Evolutionary conservation across 78 protist genomes (phyloP).

Genomic region (Isochrysis galbana): DNA sequence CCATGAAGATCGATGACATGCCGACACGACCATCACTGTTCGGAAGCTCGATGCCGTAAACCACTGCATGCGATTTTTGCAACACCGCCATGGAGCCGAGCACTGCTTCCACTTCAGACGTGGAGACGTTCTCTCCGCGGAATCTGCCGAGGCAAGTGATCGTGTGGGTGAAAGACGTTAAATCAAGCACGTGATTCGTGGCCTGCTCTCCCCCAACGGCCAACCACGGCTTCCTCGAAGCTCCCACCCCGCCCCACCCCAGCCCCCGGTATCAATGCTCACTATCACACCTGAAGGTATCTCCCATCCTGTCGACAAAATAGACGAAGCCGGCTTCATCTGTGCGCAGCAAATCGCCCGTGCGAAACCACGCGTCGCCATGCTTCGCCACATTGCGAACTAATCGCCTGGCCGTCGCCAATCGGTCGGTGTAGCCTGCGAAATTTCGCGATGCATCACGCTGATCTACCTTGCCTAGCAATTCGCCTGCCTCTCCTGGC

Average conservation of each 20-base stretch:
- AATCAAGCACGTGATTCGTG: background rate
- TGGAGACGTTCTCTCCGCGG: conserved; percentile 74
- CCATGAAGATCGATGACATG: conserved; percentile 39
- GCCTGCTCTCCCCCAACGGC: background rate
- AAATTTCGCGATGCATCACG: background rate
- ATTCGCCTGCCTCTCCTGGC: conserved; percentile 43
- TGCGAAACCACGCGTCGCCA: conserved; percentile 47
- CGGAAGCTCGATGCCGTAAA: background rate
- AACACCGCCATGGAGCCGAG: background rate
- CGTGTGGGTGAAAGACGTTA: background rate
- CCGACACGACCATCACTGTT: conserved; percentile 42
- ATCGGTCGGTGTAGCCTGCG: conserved; percentile 51
- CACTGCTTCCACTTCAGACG: conserved; percentile 55
- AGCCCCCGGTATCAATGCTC: background rate
- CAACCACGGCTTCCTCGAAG: background rate
- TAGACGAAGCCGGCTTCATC: conserved; percentile 48
- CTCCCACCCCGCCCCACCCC: background rate
- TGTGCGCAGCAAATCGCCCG: conserved; percentile 30
- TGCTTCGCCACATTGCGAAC: background rate
- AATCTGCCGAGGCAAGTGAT: conserved; percentile 29
- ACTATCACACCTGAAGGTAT: conserved; percentile 40
- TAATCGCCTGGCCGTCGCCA: background rate
- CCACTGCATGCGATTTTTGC: background rate
- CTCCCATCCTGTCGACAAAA: conserved; percentile 66
- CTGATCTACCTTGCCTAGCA: conserved; percentile 27